These are phyloP conservation scores for Schoenoplectus triqueter DNA, from an alignment of 202 grass and related monocot species.

Conservation along the genomic window DNA sequence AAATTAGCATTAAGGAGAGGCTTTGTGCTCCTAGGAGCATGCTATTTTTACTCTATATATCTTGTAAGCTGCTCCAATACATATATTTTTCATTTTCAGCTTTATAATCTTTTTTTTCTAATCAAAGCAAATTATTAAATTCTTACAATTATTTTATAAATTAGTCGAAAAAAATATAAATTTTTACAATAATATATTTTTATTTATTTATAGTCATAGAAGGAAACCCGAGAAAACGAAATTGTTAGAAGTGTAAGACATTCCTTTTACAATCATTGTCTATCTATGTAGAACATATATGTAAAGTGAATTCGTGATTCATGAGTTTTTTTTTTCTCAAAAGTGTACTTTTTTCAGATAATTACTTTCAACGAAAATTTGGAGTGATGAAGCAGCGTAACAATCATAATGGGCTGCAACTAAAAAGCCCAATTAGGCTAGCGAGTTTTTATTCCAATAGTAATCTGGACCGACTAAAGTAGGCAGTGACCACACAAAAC, in stretches of 20 bases:
- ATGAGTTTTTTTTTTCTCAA: not conserved
- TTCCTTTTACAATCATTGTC: constrained; percentile 15
- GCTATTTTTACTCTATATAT: no score
- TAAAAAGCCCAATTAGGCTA: not conserved
- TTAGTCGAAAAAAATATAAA: no score
- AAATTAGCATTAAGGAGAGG: no score
- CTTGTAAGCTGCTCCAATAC: no score
- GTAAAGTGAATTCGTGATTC: no score
- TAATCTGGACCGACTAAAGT: not conserved
- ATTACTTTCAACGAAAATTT: not conserved
- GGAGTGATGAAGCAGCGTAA: not conserved
- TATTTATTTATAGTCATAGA: constrained; percentile 26
- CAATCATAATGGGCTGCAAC: not conserved
- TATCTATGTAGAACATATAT: not conserved
- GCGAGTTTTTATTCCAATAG: not conserved
- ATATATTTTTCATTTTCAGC: no score
- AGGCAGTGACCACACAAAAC: not conserved
- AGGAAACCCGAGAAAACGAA: not conserved
- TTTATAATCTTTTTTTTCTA: no score
- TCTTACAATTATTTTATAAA: no score
- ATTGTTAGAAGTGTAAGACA: not conserved
- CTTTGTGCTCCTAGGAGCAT: no score
- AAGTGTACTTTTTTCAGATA: not conserved
- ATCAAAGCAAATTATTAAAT: no score
- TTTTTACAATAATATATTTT: no score